phyloP scores from a whole-genome alignment of 371 early-diverging fungal genomes.

The Choanephora cucurbitarum region DNA sequence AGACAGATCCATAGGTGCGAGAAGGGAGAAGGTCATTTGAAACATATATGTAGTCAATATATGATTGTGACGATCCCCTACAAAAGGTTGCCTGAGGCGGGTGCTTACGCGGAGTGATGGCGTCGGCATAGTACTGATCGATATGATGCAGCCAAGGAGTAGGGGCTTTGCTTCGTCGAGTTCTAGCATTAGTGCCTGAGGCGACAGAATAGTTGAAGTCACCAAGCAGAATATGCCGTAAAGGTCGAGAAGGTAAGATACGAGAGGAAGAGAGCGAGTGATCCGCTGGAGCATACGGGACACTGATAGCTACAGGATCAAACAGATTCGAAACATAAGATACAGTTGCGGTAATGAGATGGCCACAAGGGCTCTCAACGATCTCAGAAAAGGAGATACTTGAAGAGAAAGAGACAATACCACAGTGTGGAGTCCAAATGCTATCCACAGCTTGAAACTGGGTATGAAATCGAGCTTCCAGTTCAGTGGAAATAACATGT shows the following conservation, averaged over 20 bases:
- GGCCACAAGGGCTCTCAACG: background rate
- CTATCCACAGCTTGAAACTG: slow-evolving; percentile 15
- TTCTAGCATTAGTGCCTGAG: background rate
- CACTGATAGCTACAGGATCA: slow-evolving; percentile 2
- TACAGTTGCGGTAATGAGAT: slow-evolving; percentile 4
- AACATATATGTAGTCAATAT: slow-evolving; percentile 13
- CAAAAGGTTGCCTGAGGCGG: slow-evolving; percentile 5
- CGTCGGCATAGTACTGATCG: background rate
- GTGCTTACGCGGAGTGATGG: background rate
- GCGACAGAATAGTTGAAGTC: too few relatives aligned
- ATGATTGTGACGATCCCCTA: slow-evolving; percentile 4
- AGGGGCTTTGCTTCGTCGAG: slow-evolving; percentile 1
- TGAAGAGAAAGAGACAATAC: slow-evolving; percentile 7
- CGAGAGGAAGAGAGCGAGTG: background rate
- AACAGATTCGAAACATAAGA: slow-evolving; percentile 7
- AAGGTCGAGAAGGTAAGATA: slow-evolving; percentile 1
- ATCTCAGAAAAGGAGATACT: background rate
- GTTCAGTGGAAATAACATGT: background rate
- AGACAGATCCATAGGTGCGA: background rate
- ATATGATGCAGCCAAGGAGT: slow-evolving; percentile 4
- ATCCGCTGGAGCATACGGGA: slow-evolving; percentile 6
- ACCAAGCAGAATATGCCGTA: slow-evolving; percentile 4
- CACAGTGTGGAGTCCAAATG: slow-evolving; percentile 14
- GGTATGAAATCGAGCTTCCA: background rate
- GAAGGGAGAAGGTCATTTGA: background rate